Evolutionary conservation across 177 flowering plant species (phyloP).

Genomic region (Vitis hybrid): DNA sequence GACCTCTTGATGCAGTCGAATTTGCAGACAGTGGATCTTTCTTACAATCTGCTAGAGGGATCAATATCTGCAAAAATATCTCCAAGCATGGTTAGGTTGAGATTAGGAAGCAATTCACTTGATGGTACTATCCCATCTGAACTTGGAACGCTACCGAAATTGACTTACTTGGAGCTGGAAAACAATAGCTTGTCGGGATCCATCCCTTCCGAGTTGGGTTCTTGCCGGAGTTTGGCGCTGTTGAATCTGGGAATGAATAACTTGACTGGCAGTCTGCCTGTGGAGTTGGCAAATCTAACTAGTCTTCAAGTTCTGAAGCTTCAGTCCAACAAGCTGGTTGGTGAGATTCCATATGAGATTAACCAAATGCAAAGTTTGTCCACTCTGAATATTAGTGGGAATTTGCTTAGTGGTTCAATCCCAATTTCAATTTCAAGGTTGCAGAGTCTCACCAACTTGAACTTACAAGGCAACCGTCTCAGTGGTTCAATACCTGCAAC

Average conservation of each 20-base stretch:
- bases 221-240: constrained; percentile 40
- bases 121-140: constrained; percentile 44
- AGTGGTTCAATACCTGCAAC: constrained; percentile 54
- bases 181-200: constrained; percentile 46
- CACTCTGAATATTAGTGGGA: constrained; percentile 48
- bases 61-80: constrained; percentile 47
- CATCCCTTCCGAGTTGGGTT: constrained; percentile 51
- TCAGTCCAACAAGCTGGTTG: constrained; percentile 45
- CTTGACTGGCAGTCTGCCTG: constrained; percentile 47
- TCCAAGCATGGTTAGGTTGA: constrained; percentile 45
- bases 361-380: constrained; percentile 28
- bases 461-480: constrained; percentile 46
- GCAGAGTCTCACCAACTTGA: constrained; percentile 28
- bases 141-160: constrained; percentile 19
- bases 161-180: constrained; percentile 63
- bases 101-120: constrained; percentile 57
- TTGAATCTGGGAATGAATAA: constrained; percentile 55
- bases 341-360: constrained; percentile 49
- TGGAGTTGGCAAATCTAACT: constrained; percentile 40
- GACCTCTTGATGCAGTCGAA: constrained; percentile 41
- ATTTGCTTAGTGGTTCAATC: constrained; percentile 54
- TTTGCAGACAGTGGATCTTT: constrained; percentile 53
- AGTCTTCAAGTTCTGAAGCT: constrained; percentile 54
- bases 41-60: constrained; percentile 50
- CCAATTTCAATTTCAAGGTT: constrained; percentile 47